Percentiles rank a stretch among this genome's conserved stretches.
Conservation (phyloP, 208 protist genomes). For the Acanthamoeba divionensis region DNA sequence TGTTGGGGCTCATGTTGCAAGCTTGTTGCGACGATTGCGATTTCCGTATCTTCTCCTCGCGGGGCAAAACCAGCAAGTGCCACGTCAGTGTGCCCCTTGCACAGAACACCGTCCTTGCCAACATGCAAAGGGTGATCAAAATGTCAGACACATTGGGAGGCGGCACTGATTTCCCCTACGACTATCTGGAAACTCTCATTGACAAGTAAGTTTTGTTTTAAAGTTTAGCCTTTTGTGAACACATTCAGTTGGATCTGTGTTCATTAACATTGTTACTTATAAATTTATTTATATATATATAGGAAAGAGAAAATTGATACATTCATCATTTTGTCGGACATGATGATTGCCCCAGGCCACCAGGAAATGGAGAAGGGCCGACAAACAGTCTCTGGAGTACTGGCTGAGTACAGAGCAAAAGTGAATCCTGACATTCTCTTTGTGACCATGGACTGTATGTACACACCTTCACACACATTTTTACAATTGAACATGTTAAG, state of each 20-base stretch:
- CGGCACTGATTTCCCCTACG: constrained; percentile 34
- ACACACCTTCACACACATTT: constrained; percentile 51
- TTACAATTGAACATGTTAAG: neutral
- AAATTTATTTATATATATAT: neutral
- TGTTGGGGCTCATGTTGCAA: constrained; percentile 87
- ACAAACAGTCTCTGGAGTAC: constrained; percentile 81
- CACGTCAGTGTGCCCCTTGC: neutral
- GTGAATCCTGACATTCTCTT: constrained; percentile 89
- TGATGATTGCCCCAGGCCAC: constrained; percentile 15
- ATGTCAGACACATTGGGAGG: neutral
- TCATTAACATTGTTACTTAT: neutral
- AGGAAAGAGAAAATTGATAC: constrained; percentile 52
- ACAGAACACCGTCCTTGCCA: constrained; percentile 60
- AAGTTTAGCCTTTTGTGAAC: neutral
- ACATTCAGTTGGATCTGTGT: neutral
- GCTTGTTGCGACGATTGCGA: constrained; percentile 84
- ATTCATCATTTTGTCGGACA: constrained; percentile 52
- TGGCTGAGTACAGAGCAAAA: constrained; percentile 83
- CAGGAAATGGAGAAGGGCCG: neutral
- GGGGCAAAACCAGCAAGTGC: neutral
- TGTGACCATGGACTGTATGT: constrained; percentile 84
- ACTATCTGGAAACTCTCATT: constrained; percentile 48
- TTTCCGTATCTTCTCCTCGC: constrained; percentile 57
- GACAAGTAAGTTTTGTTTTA: neutral
- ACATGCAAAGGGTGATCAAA: constrained; percentile 46